phyloP scores from a whole-genome alignment of 345 rosid species.

The Physaria fendleri region DNA sequence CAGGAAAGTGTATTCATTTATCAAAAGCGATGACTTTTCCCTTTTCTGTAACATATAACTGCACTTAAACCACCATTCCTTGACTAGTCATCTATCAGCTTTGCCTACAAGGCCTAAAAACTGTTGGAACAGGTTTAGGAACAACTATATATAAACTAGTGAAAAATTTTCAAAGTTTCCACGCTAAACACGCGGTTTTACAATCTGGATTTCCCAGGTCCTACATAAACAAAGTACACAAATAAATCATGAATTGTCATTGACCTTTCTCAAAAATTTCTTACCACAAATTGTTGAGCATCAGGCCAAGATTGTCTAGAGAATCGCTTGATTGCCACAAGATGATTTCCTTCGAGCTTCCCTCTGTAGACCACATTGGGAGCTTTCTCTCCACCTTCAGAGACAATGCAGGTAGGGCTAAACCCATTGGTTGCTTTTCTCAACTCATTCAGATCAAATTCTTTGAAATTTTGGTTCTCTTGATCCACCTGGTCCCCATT shows the following conservation, averaged over 20 bases:
- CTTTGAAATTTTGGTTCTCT: conserved; percentile 43
- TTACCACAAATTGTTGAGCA: conserved; percentile 57
- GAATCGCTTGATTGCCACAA: conserved; percentile 72
- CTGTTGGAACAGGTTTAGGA: too few relatives aligned
- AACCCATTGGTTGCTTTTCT: conserved; percentile 62
- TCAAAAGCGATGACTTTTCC: neutral
- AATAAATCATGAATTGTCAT: too few relatives aligned
- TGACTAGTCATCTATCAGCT: too few relatives aligned
- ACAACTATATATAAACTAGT: too few relatives aligned
- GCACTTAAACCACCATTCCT: too few relatives aligned
- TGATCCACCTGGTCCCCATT: conserved; percentile 35
- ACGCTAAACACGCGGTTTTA: too few relatives aligned
- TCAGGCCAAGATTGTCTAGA: conserved; percentile 83
- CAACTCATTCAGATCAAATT: conserved; percentile 23
- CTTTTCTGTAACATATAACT: neutral
- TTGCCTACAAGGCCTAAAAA: too few relatives aligned
- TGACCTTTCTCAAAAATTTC: too few relatives aligned
- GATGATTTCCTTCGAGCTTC: conserved; percentile 47
- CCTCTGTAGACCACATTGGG: conserved; percentile 77
- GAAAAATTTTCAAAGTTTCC: too few relatives aligned
- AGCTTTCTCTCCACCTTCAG: conserved; percentile 78
- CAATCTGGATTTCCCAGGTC: too few relatives aligned
- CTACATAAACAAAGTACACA: too few relatives aligned
- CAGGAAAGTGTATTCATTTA: neutral
- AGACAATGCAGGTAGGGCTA: conserved; percentile 50